Conservation (phyloP, 352 stramenopile species). For the Phytophthora uliginosa region DNA sequence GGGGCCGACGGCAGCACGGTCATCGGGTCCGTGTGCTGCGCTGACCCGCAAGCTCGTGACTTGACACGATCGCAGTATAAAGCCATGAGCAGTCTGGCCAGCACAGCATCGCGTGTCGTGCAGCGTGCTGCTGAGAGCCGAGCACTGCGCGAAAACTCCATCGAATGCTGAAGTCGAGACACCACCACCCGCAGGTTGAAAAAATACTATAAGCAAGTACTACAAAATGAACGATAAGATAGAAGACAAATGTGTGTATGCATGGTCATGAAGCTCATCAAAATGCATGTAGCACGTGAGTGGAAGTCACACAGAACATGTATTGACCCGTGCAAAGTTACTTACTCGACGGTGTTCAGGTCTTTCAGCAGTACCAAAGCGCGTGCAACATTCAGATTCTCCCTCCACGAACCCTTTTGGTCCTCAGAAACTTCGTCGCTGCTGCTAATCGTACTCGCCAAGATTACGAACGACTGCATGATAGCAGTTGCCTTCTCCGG, state of each 20-base stretch:
- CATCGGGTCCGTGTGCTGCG: conserved; percentile 74
- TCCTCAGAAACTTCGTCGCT: conserved; percentile 23
- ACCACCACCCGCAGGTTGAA: conserved; percentile 4
- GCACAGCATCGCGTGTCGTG: conserved; percentile 63
- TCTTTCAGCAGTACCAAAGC: conserved; percentile 56
- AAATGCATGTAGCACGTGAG: conserved; percentile 24
- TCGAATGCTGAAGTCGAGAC: conserved; percentile 19
- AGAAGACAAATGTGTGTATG: conserved; percentile 14
- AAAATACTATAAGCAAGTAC: conserved; percentile 34
- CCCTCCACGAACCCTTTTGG: conserved; percentile 27
- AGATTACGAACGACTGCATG: conserved; percentile 40
- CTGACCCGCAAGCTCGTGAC: conserved; percentile 54
- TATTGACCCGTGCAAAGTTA: conserved; percentile 2
- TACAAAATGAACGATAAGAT: conserved; percentile 32
- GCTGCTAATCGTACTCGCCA: conserved; percentile 17
- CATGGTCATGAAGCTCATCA: not conserved
- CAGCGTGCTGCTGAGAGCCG: conserved; percentile 33
- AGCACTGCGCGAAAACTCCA: conserved; percentile 27
- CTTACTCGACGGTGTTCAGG: conserved; percentile 35
- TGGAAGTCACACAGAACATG: conserved; percentile 12
- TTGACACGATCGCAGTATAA: conserved; percentile 71
- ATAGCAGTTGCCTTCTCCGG: conserved; percentile 42
- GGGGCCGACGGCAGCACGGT: conserved; percentile 55
- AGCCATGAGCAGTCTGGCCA: conserved; percentile 59
- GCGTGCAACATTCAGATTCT: conserved; percentile 37